Conservation (phyloP, 768 basidiomycete species). For the Mrakia gelida region DNA sequence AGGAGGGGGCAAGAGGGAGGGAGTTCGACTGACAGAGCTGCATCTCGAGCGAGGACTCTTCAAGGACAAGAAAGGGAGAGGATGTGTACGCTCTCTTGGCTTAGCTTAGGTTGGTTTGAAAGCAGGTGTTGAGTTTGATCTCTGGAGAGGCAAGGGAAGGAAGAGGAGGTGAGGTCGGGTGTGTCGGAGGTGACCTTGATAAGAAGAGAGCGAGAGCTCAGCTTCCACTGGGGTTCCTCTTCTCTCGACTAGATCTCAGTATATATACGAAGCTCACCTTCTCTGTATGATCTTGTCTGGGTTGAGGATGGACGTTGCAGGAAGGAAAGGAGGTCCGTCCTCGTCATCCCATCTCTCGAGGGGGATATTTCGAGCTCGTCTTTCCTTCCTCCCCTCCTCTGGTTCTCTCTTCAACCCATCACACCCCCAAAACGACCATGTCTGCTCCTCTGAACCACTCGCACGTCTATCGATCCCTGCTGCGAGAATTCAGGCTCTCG, state of each 20-base stretch:
- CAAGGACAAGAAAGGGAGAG: not conserved
- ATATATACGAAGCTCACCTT: too few species aligned
- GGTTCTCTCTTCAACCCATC: not conserved
- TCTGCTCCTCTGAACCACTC: conserved; percentile 12
- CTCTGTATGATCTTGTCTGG: too few species aligned
- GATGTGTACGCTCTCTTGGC: too few species aligned
- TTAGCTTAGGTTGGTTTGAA: too few species aligned
- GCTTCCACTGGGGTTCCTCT: too few species aligned
- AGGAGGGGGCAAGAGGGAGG: not conserved
- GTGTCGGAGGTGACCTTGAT: not conserved
- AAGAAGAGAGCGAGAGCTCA: not conserved
- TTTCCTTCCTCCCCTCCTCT: not conserved
- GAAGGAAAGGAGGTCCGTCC: not conserved
- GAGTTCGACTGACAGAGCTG: not conserved
- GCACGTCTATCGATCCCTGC: conserved; percentile 27
- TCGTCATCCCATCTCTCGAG: not conserved
- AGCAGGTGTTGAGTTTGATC: not conserved
- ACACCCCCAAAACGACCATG: not conserved
- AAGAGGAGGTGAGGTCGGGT: not conserved
- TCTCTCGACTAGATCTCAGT: too few species aligned
- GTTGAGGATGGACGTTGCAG: too few species aligned
- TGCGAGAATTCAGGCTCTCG: conserved; percentile 27
- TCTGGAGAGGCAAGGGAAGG: not conserved
- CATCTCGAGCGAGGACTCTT: not conserved
- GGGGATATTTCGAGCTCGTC: not conserved